These are phyloP conservation scores for Neopestalotiopsis sp. DNA, from an alignment of 2,329 filamentous ascomycete species.

Conservation along the genomic window DNA sequence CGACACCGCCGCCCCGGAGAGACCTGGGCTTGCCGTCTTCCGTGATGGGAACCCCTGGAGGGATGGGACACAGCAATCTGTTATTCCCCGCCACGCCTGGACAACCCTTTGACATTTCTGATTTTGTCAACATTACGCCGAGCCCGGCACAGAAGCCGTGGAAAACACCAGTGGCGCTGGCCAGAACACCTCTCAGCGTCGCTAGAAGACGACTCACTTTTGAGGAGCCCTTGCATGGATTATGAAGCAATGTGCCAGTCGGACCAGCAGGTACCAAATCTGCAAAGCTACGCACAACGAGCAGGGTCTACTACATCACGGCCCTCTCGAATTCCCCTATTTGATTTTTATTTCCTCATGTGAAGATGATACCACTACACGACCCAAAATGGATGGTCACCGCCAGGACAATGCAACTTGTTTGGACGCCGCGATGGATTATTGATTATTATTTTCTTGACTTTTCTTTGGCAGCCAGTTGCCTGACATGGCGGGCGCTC, in stretches of 20 bases:
- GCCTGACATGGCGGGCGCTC: neutral
- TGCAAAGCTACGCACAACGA: neutral
- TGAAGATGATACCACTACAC: constrained; percentile 21
- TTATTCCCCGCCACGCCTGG: constrained; percentile 78
- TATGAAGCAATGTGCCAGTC: constrained; percentile 7
- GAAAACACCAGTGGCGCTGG: constrained; percentile 74
- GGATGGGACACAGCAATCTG: constrained; percentile 63
- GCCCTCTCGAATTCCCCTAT: constrained; percentile 5
- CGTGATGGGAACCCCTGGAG: constrained; percentile 87
- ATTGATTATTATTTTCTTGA: neutral
- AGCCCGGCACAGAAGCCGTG: constrained; percentile 90
- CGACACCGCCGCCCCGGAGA: constrained; percentile 76
- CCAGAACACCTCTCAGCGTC: constrained; percentile 66
- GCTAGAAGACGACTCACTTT: constrained; percentile 82
- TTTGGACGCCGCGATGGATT: constrained; percentile 3
- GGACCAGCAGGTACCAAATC: neutral
- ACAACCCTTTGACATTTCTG: constrained; percentile 87
- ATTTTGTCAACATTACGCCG: constrained; percentile 97
- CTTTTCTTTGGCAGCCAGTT: neutral
- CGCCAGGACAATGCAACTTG: constrained; percentile 1
- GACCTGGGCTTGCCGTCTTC: constrained; percentile 77
- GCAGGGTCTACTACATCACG: neutral
- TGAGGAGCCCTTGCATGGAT: constrained; percentile 63
- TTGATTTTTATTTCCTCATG: constrained; percentile 13
- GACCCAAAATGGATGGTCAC: constrained; percentile 10